Evolutionary conservation across 768 basidiomycete genomes (phyloP).

Genomic region (Chalciporus chontae): DNA sequence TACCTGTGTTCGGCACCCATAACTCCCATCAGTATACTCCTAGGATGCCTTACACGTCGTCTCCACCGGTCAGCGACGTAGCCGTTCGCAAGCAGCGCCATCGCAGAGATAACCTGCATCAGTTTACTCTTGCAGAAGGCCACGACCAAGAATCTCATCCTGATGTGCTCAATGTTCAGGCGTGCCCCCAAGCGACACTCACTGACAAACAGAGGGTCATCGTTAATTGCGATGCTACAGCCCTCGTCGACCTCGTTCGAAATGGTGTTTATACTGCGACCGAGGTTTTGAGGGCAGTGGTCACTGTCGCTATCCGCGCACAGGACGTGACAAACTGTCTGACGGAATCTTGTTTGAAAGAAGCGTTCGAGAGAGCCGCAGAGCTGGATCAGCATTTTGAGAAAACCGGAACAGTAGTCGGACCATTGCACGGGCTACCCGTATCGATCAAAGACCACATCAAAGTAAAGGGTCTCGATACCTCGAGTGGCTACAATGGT

Average conservation of each 20-base stretch:
- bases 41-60: conserved; percentile 7
- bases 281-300: conserved; percentile 25
- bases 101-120: conserved; percentile 17
- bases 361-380: conserved; percentile 44
- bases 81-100: conserved; percentile 23
- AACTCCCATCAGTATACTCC: background rate
- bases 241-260: conserved; percentile 20
- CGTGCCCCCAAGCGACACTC: conserved; percentile 27
- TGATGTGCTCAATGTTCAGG: conserved; percentile 18
- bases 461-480: conserved; percentile 41
- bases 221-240: conserved; percentile 30
- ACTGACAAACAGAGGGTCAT: conserved; percentile 26
- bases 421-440: conserved; percentile 44
- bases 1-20: conserved; percentile 1
- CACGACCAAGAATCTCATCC: background rate
- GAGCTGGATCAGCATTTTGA: conserved; percentile 47
- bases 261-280: conserved; percentile 21
- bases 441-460: conserved; percentile 49
- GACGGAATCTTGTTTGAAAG: conserved; percentile 55
- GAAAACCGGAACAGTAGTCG: conserved; percentile 44
- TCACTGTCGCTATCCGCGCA: conserved; percentile 26
- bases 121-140: conserved; percentile 1
- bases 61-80: conserved; percentile 6
- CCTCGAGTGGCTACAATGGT: conserved; percentile 34
- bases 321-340: conserved; percentile 46